Base-by-base conservation (phyloP, 2,329 filamentous ascomycete species). In the Cladobotryum mycophilum region DNA sequence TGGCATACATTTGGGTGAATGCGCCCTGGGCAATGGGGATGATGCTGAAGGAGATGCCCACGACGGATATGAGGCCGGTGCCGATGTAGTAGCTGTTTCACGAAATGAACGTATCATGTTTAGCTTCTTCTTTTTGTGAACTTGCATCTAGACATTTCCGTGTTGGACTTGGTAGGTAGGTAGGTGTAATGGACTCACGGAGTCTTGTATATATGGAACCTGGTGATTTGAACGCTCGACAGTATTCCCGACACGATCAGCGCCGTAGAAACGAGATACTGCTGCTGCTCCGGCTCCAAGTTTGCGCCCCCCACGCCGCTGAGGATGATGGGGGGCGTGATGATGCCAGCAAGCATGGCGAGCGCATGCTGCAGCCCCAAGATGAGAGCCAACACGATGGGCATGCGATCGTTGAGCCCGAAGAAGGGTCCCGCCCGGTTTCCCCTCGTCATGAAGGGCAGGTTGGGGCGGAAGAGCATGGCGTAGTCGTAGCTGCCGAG, bases 401-500 rank as follows among this genome's bases (percentile, higher is more conserved):
- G 88, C 78, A 93, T 88, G 50, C 71, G 73, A 66, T 91, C 86
- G 59, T 92, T 79, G 37, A 92, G 80, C n/a, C 88, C 88, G 61
- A 92, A 93, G 67, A 95, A 93, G 1, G 88, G 88, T 33, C 85
- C 81, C n/a, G 76, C 72, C 3, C 44, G 40, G 2, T 20, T 15
- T 3, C 38, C 44, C 65, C 79, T 63, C 64, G 79, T 83, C 76
- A 93, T 83, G 67, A 96, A 96, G 0, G 91, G 91, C 18, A 96
- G 69, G 58, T 88, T 90, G 1, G 82, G 88, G 18, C 74, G 82
- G 75, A 96, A 95, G 38, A 96, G 82, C 62, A 90, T 93, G 35
- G 67, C 87, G 77, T 96, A 96, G 76, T 96, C 87, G 68, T 96
- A 96, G 60, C 83, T 77, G 55, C 91, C 91, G 50, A 96, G 68